phyloP scores from a whole-genome alignment of 495 filamentous ascomycete species.

The Hyaloscypha bicolor region DNA sequence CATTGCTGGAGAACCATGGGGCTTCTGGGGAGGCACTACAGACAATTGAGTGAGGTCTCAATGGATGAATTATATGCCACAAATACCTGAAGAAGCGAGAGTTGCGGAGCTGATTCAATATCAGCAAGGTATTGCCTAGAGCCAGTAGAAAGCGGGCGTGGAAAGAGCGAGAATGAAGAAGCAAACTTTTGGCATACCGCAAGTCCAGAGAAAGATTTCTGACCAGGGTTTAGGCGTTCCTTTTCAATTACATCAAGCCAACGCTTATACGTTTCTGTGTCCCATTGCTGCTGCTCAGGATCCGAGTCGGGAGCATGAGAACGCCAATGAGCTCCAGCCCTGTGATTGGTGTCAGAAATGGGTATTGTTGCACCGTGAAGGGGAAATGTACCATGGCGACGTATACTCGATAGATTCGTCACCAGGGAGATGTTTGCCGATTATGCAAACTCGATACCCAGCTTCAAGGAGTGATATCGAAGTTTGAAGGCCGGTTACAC shows the following conservation, averaged over 20 bases:
- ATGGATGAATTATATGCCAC: neutral
- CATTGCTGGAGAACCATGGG: neutral
- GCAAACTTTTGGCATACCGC: neutral
- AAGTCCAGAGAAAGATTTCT: neutral
- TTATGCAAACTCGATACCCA: neutral
- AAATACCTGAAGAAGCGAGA: neutral
- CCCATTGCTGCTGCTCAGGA: neutral
- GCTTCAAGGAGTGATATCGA: neutral
- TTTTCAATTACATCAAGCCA: conserved; percentile 5
- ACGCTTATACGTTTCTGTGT: neutral
- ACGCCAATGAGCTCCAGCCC: conserved; percentile 1
- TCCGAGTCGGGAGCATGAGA: neutral
- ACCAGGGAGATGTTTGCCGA: neutral
- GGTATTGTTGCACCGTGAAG: neutral
- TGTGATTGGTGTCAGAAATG: neutral
- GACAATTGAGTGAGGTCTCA: neutral
- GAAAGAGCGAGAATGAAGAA: too few relatives aligned
- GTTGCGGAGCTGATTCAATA: neutral
- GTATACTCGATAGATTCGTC: conserved; percentile 3
- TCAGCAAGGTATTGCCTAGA: too few relatives aligned
- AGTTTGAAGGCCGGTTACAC: neutral
- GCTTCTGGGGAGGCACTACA: neutral
- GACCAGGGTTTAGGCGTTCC: neutral
- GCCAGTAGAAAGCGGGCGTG: too few relatives aligned
- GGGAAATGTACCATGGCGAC: neutral